These are phyloP conservation scores for Aspergillus melleus DNA, from an alignment of 2,329 filamentous ascomycete genomes.

Conservation along the genomic window DNA sequence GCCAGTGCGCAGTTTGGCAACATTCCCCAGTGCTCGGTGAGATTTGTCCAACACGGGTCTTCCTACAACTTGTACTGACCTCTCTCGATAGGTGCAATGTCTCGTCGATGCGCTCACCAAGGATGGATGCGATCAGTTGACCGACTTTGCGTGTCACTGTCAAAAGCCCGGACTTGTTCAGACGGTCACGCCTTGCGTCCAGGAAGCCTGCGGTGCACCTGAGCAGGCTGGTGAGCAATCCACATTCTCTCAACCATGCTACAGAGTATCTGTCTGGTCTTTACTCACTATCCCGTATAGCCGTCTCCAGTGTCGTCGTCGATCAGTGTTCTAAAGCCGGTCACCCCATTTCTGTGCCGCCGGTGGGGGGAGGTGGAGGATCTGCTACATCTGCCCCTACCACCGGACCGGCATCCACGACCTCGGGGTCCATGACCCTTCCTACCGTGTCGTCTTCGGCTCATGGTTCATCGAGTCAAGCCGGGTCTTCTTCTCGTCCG, in stretches of 20 bases:
- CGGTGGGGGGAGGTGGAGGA: neutral
- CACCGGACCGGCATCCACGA: slow-evolving; percentile 2
- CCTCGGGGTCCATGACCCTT: slow-evolving; percentile 2
- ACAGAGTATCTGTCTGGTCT: neutral
- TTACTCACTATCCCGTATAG: slow-evolving; percentile 19
- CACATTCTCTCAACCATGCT: neutral
- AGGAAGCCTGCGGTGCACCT: slow-evolving; percentile 39
- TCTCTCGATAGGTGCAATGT: slow-evolving; percentile 44
- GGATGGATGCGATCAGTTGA: slow-evolving; percentile 48
- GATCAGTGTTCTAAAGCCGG: slow-evolving; percentile 36
- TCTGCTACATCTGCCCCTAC: slow-evolving; percentile 14
- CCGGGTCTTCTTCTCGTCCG: neutral
- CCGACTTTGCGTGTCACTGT: slow-evolving; percentile 54
- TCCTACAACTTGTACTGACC: neutral
- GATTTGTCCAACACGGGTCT: slow-evolving; percentile 18
- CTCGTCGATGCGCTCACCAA: slow-evolving; percentile 43
- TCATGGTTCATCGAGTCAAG: neutral
- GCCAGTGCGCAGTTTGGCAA: slow-evolving; percentile 48
- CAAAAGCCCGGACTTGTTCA: slow-evolving; percentile 44
- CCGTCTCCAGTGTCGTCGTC: slow-evolving; percentile 38
- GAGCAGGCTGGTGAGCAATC: slow-evolving; percentile 40
- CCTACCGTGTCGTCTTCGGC: slow-evolving; percentile 7
- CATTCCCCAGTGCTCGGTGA: slow-evolving; percentile 49
- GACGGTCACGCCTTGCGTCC: slow-evolving; percentile 49
- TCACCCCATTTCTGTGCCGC: slow-evolving; percentile 38